Evolutionary conservation across 164 flowering plant species (phyloP).

Genomic region (Protea cynaroides): DNA sequence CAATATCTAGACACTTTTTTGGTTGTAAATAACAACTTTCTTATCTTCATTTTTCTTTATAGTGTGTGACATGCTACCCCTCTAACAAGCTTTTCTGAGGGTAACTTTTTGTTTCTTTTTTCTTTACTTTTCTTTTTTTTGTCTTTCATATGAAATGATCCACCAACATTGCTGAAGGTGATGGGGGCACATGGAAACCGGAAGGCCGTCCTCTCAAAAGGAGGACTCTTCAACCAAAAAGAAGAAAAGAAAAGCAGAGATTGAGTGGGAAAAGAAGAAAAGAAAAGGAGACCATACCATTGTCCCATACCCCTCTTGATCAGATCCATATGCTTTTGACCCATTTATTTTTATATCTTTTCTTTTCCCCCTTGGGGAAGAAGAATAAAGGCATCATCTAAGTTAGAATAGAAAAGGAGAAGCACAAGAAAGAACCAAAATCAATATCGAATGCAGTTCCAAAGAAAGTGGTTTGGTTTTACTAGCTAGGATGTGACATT

Average conservation of each 20-base stretch:
- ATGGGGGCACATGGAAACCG: conserved; percentile 48
- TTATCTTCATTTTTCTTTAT: conserved; percentile 27
- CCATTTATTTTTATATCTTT: conserved; percentile 2
- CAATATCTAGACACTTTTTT: conserved; percentile 27
- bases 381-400: too few species aligned
- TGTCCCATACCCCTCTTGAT: not conserved
- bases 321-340: conserved; percentile 5
- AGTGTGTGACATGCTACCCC: conserved; percentile 34
- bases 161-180: conserved; percentile 30
- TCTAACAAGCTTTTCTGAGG: conserved; percentile 15
- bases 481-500: too few species aligned
- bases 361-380: too few species aligned
- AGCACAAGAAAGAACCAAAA: too few species aligned
- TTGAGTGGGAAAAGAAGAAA: conserved; percentile 10
- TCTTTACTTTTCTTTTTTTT: conserved; percentile 47
- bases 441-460: too few species aligned
- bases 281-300: conserved; percentile 6
- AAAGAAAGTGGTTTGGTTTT: too few species aligned
- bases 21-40: conserved; percentile 26
- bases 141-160: conserved; percentile 45
- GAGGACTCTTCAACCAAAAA: conserved; percentile 27
- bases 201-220: conserved; percentile 25
- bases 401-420: too few species aligned
- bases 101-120: conserved; percentile 26
- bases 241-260: conserved; percentile 9